Evolutionary conservation across 176 grass and related monocot genomes (phyloP).

Genomic region (Canna indica): DNA sequence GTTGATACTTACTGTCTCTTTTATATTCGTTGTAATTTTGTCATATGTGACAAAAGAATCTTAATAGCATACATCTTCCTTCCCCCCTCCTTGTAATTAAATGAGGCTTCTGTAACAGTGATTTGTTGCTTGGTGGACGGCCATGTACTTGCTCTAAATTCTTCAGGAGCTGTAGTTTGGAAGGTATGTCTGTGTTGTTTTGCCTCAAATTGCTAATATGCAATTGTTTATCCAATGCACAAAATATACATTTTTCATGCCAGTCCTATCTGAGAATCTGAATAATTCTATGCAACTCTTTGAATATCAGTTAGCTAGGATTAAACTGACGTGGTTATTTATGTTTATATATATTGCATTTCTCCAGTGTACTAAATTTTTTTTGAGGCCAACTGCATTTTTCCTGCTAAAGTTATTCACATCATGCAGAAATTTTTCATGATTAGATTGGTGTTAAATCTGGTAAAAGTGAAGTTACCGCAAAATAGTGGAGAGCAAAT

Average conservation of each 20-base stretch:
- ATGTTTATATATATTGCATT: background rate
- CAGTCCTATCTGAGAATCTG: background rate
- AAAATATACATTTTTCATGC: background rate
- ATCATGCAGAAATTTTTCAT: background rate
- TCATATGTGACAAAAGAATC: background rate
- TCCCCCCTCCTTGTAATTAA: conserved; percentile 14
- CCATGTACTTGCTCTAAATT: conserved; percentile 52
- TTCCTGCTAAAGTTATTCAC: background rate
- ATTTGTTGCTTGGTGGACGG: conserved; percentile 89
- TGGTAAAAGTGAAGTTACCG: background rate
- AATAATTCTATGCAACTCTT: background rate
- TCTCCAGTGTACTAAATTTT: background rate
- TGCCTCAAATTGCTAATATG: background rate
- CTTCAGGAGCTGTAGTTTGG: conserved; percentile 56
- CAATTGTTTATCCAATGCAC: background rate
- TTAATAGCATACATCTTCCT: background rate
- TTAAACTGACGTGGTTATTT: background rate
- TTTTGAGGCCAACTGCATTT: background rate
- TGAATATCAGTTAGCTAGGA: background rate
- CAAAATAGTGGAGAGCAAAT: background rate
- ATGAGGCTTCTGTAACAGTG: conserved; percentile 37
- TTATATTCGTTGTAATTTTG: background rate
- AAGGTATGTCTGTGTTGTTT: conserved; percentile 37
- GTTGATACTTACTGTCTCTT: background rate
- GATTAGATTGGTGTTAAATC: background rate